Percentiles rank a stretch among this genome's conserved stretches.
Conservation (phyloP, 2,329 filamentous ascomycete species). For the Cladophialophora yegresii region DNA sequence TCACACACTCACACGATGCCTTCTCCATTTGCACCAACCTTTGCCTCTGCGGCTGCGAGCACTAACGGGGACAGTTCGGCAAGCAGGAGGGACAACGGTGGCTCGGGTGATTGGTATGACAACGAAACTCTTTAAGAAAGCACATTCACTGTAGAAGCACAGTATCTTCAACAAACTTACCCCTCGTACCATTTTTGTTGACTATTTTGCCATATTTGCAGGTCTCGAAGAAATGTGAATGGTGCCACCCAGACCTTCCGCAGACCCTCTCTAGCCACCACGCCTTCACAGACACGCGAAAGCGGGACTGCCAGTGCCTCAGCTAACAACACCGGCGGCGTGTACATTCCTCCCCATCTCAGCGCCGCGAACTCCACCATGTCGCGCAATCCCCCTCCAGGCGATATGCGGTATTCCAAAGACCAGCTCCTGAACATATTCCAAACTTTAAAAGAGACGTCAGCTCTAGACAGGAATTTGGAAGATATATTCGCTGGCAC, state of each 20-base stretch:
- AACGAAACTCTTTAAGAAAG: constrained; percentile 2
- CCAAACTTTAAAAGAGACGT: constrained; percentile 58
- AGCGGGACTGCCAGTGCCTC: constrained; percentile 39
- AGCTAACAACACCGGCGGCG: constrained; percentile 48
- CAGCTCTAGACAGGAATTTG: constrained; percentile 60
- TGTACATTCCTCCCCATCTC: constrained; percentile 64
- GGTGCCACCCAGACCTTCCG: constrained; percentile 69
- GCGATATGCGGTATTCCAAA: constrained; percentile 68
- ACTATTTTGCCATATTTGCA: constrained; percentile 39
- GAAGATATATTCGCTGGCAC: constrained; percentile 69
- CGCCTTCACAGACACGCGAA: constrained; percentile 45
- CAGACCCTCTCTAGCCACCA: constrained; percentile 62
- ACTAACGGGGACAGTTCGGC: constrained; percentile 61
- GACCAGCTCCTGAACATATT: constrained; percentile 78
- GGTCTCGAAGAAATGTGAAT: constrained; percentile 64
- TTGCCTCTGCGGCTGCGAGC: constrained; percentile 79
- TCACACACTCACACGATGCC: constrained; percentile 56
- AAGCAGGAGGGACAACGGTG: constrained; percentile 60
- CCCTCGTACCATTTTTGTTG: constrained; percentile 7
- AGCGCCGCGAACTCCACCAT: constrained; percentile 53
- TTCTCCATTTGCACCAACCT: constrained; percentile 77
- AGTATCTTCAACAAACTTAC: constrained; percentile 67
- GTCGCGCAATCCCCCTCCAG: constrained; percentile 57
- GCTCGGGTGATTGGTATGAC: constrained; percentile 73
- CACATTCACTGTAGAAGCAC: neutral